Evolutionary conservation across 768 basidiomycete species (phyloP), one percentile per base, ranked within the genome.

Genomic region (Suillus occidentalis): DNA sequence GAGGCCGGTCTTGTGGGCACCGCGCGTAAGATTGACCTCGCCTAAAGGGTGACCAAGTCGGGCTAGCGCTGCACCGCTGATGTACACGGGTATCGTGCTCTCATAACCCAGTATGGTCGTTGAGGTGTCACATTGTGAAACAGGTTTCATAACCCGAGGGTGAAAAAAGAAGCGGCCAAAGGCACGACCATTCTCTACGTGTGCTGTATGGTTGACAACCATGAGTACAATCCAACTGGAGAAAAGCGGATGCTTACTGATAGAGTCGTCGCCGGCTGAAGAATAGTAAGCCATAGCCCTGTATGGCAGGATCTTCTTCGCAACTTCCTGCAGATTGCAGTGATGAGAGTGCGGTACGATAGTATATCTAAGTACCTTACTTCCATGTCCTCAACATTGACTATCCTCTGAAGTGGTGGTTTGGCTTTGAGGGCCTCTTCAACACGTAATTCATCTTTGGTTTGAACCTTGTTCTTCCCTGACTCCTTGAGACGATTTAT

Each of bases 31-130:
- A 75, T 95, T 96, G 36, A 83, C 78, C 78, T 97, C 95, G 20
- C 94, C 95, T n/a, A 87, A 78, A 13, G 95, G 95, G 74, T 98
- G 95, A 0, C 95, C 95, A 0, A 96, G 80, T 64, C 86, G 87
- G n/a, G 92, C 92, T 45, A 92, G 84, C 25, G 92, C 94, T 20
- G 94, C 90, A 39, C 89, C 92, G 58, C 87, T 87, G 58, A 93
- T 89, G 72, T 93, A 95, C 7, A 97, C 80, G 1, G 95, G 95
- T 58, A 97, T 84, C 1, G 86, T 83, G 25, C 87, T 86, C 59
- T 79, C 80, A 73, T 84, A 88, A 16, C 93, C 88, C 55, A 96
- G 87, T 65, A 92, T 87, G 6, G 81, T 87, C 12, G 90, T 90
- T 0, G 90, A 89, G 22, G 89, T 85, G 74, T 91, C 86, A 66